Conservation (phyloP, 2,329 filamentous ascomycete genomes). For the Diaporthe sp. region DNA sequence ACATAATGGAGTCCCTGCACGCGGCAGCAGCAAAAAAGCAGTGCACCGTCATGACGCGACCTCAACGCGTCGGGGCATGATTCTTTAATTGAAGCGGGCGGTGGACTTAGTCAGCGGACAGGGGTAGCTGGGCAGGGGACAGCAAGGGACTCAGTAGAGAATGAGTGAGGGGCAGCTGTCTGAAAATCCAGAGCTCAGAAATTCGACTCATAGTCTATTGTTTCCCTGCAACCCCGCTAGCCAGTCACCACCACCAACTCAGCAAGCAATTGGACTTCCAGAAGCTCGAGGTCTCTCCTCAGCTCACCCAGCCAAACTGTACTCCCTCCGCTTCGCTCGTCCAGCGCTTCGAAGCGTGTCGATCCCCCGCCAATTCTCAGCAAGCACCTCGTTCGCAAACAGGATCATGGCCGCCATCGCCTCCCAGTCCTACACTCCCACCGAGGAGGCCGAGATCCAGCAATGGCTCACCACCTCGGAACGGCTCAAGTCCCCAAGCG, state of each 20-base stretch:
- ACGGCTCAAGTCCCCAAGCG: slow-evolving; percentile 69
- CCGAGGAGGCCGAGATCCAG: slow-evolving; percentile 88
- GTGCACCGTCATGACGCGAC: slow-evolving; percentile 3
- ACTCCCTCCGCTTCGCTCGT: slow-evolving; percentile 57
- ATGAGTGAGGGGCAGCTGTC: slow-evolving; percentile 7
- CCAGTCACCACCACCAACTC: background rate
- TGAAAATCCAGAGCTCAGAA: slow-evolving; percentile 6
- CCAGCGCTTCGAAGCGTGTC: slow-evolving; percentile 54
- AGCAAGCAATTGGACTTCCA: background rate
- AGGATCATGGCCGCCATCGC: slow-evolving; percentile 77
- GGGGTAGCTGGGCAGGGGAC: background rate
- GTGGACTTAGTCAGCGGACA: slow-evolving; percentile 10
- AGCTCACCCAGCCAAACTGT: slow-evolving; percentile 56
- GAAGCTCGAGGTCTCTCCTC: slow-evolving; percentile 32
- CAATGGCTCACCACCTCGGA: slow-evolving; percentile 88
- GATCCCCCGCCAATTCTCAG: slow-evolving; percentile 50
- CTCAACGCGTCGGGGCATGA: slow-evolving; percentile 30
- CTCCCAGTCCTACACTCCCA: slow-evolving; percentile 78
- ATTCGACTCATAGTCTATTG: background rate
- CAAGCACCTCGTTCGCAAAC: slow-evolving; percentile 56
- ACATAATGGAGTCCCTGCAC: slow-evolving; percentile 31
- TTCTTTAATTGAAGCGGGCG: background rate
- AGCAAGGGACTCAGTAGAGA: no score
- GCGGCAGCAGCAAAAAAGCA: background rate
- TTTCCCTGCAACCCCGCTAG: background rate